Base-by-base conservation (phyloP, 352 stramenopile species). In the Blastocystis sp. region DNA sequence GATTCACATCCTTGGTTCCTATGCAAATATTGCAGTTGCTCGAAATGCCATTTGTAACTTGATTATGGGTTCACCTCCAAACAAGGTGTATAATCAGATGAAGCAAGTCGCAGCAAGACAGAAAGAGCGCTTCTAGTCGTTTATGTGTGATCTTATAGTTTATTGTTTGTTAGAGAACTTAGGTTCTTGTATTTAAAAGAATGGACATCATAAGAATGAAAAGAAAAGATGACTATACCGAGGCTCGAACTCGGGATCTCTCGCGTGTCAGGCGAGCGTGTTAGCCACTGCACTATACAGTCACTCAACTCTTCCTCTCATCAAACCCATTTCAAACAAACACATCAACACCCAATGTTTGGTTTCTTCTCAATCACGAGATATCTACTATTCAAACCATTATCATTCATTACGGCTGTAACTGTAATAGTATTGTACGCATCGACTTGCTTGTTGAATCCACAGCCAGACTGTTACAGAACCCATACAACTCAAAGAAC, bases 71-170 rank as follows among this genome's bases (percentile, higher is more conserved):
- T 96, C 97, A 27, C 97, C 97, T 48, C 97, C 97, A 27, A 97
- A 97, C 89, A 99, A 99, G 92, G 97, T 99, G 81, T 99, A 99
- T 93, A 99, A 99, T 92, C 98, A 98, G 92, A 99, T 99, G 97
- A 94, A 97, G 81, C 98, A 97, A 92, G 97, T 99, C 56, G 96
- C 96, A 54, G 98, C 96, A 91, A 93, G 97, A 91, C 98, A 99
- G 95, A 98, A 96, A 91, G 96, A 98, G 92, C 93, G 95, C 66
- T 98, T 96, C 91, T 97, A 95, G 37, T 77, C 33, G 19, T 42
- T 73, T 73, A 48, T 73, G 60, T 40, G 24, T 73, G 2, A 75
- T 42, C 19, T 64, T 27, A 64, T 27, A 64, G 57, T 27, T 64
- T 64, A 48, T 9, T 48, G 40, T 48, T 48, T 48, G 40, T 48